Base-by-base conservation (phyloP, 2,329 filamentous ascomycete genomes). In the Paraphaeosphaeria sporulosa region DNA sequence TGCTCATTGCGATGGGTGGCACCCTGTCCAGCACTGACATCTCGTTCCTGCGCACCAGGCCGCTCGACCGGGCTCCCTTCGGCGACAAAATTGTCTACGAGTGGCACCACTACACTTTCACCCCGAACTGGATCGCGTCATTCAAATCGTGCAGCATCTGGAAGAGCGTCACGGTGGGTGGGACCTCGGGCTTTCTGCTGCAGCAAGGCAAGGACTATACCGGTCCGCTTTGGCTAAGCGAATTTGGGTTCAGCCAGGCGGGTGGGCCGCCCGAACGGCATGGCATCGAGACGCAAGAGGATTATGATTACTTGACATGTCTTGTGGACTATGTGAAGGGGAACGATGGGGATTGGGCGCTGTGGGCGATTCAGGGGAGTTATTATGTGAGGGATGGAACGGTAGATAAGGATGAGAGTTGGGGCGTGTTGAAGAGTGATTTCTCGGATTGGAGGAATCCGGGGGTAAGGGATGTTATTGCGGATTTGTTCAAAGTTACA, bases 301-400 rank as follows among this genome's bases (percentile, higher is more conserved):
- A 65, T n/a, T 68, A 68, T 43, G 54, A 68, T 30, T 68, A 68
- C 34, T 19, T 66, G 23, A 64, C 76, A n/a, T 87, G 85, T 63
- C 68, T 87, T 43, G 74, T 80, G 0, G 77, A 77, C 5, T 87
- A 86, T 60, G 78, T 86, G 74, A 71, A 79, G 52, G 68, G 69
- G 15, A 87, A 87, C 65, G 85, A 87, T 66, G 83, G 81, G 49
- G 85, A 87, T 64, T 87, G 85, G 85, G 80, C 83, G 0, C 74
- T 85, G 12, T 87, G 85, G 85, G 83, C 83, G 1, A 65, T 87
- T 32, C 83, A 86, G 75, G 85, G 85, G n/a, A 83, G 81, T 58
- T 88, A 87, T 64, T 87, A 87, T 64, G 76, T 86, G 8, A 78
- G 85, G n/a, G 77, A 84, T 59, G 79, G 80, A 40, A 64, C 63